These are phyloP conservation scores for Penicillium sp. DNA, from an alignment of 2,329 filamentous ascomycete species.

Conservation along the genomic window DNA sequence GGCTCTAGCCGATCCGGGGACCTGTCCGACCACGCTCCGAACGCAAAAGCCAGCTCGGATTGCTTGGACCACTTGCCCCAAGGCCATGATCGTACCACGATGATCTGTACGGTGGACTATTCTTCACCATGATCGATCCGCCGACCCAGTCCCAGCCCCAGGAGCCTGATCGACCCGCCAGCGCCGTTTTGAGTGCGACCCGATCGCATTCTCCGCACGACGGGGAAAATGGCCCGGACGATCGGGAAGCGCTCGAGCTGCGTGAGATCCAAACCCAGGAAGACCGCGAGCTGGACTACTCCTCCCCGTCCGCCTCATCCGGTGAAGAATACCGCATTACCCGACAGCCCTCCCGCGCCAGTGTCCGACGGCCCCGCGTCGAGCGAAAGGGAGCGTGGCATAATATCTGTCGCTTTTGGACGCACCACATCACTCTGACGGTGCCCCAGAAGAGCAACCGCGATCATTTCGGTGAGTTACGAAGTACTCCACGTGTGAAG, in stretches of 20 bases:
- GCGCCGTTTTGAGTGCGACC: constrained; percentile 8
- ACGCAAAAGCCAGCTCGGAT: not conserved
- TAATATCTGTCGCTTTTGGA: constrained; percentile 78
- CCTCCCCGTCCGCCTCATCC: constrained; percentile 33
- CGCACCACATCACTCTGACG: constrained; percentile 50
- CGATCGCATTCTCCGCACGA: constrained; percentile 4
- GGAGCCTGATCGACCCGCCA: constrained; percentile 3
- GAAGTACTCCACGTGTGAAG: not conserved
- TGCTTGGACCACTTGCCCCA: not conserved
- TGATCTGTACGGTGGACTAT: not conserved
- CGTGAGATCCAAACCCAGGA: constrained; percentile 31
- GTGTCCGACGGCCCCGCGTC: constrained; percentile 8
- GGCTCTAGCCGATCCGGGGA: not conserved
- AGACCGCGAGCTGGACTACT: constrained; percentile 23
- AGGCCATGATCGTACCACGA: not conserved
- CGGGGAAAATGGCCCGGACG: not conserved
- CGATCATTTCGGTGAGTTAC: constrained; percentile 41
- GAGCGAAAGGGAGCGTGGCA: constrained; percentile 53
- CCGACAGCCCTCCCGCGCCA: constrained; percentile 23
- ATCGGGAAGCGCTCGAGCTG: constrained; percentile 29
- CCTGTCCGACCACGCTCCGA: not conserved
- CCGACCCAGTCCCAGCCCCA: not conserved
- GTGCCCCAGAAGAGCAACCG: constrained; percentile 43
- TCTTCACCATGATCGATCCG: constrained; percentile 9
- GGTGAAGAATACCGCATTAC: constrained; percentile 31